Percentiles rank a stretch among this genome's conserved stretches.
These are phyloP conservation scores for Peniophora sp. DNA, from an alignment of 1,284 basidiomycete genomes.

Conservation along the genomic window DNA sequence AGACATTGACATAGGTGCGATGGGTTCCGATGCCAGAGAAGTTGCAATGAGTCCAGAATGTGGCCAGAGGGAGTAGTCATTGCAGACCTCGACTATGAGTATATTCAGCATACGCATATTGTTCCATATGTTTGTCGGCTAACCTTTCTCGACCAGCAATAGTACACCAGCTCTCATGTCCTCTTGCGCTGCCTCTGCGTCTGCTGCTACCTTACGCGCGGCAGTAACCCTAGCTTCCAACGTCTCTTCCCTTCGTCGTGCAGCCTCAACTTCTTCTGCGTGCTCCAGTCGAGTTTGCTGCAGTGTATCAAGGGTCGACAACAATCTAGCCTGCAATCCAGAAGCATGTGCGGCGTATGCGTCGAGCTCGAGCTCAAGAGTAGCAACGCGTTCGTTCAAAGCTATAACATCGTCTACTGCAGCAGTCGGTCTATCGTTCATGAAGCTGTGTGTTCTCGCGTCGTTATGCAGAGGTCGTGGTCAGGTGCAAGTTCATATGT, in stretches of 20 bases:
- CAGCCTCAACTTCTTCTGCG: constrained; percentile 30
- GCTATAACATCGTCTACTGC: not conserved
- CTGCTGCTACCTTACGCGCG: constrained; percentile 24
- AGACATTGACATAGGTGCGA: not conserved
- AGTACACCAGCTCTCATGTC: constrained; percentile 46
- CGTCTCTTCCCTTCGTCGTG: constrained; percentile 24
- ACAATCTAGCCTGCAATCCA: constrained; percentile 39
- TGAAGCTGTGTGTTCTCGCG: too few relatives aligned
- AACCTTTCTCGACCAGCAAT: constrained; percentile 52
- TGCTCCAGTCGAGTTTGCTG: constrained; percentile 36
- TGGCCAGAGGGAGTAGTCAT: constrained; percentile 45
- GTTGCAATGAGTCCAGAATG: constrained; percentile 35
- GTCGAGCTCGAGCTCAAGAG: constrained; percentile 28
- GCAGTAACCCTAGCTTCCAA: constrained; percentile 32
- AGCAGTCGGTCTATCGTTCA: too few relatives aligned
- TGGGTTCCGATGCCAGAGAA: not conserved
- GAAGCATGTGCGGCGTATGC: constrained; percentile 35
- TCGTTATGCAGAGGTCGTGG: too few relatives aligned
- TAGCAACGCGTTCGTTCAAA: constrained; percentile 1
- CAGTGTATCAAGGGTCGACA: constrained; percentile 42
- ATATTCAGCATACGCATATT: not conserved
- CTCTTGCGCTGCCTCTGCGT: constrained; percentile 40
- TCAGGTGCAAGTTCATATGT: too few relatives aligned
- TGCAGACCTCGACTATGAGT: constrained; percentile 41
- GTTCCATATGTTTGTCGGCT: constrained; percentile 8